These are phyloP conservation scores for Verbascum thapsus DNA, from an alignment of 257 asterid species.

Conservation along the genomic window DNA sequence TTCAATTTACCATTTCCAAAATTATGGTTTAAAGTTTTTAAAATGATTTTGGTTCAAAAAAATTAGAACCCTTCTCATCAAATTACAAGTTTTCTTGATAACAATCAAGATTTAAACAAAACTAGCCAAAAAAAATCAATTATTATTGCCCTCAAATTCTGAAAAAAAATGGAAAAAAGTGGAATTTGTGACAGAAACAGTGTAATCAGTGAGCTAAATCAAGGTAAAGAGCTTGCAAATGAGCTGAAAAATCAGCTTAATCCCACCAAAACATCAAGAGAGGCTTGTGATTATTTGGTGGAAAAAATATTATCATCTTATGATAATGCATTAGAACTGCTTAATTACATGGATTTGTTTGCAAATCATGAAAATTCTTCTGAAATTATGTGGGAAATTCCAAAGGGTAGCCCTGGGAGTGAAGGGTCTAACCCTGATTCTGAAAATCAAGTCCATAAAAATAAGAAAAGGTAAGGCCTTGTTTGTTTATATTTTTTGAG, in stretches of 20 bases:
- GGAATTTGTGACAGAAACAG: constrained; percentile 34
- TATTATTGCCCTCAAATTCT: too few species aligned
- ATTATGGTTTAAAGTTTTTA: background rate
- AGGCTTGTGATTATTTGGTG: constrained; percentile 44
- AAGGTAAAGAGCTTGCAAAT: constrained; percentile 72
- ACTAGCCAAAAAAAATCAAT: too few species aligned
- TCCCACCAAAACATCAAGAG: constrained; percentile 29
- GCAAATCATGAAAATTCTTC: too few species aligned
- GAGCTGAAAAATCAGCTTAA: constrained; percentile 56
- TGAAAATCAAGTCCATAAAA: constrained; percentile 29
- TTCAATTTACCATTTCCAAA: background rate
- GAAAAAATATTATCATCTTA: constrained; percentile 57
- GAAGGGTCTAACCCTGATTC: constrained; percentile 42
- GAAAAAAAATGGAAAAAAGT: constrained; percentile 45
- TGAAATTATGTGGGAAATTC: background rate
- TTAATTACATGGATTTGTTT: constrained; percentile 36
- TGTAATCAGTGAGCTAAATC: constrained; percentile 49
- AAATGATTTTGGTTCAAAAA: constrained; percentile 28
- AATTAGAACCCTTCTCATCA: background rate
- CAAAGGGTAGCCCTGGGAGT: constrained; percentile 42
- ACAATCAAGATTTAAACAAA: too few species aligned
- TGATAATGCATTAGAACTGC: constrained; percentile 63
- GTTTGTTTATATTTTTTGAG: too few species aligned
- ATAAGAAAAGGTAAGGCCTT: constrained; percentile 56
- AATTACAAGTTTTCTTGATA: too few species aligned